Base-by-base conservation (phyloP, 257 asterid species). In the Solanum dulcamara region DNA sequence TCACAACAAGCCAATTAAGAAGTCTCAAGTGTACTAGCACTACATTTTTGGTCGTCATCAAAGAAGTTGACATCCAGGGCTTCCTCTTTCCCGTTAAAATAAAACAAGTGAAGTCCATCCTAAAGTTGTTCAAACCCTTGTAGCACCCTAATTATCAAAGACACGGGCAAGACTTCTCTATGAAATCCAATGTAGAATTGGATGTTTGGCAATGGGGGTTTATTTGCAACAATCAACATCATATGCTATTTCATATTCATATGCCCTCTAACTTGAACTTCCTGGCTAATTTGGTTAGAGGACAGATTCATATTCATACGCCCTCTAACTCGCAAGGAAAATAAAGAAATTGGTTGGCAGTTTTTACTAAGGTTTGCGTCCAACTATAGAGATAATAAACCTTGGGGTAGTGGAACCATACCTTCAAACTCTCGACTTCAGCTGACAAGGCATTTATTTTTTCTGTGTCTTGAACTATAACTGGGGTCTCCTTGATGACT, bases 401-500 rank as follows among this genome's bases (percentile, higher is more conserved):
- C 40, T 77, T 46, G 83, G 38, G 40, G 35, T 28, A 83, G 60
- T 83, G 51, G 67, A 70, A 72, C 79, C 86, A 79, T 90, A 95
- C 99, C 98, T 92, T 93, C 88, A 97, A 89, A 90, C 86, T 91
- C 84, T 93, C 97, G 35, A 97, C 89, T 87, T 97, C 97, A 48
- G 95, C 90, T 80, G 96, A 91, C 89, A 97, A 90, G 81, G 98
- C 92, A 89, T 97, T 97, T 84, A 94, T 88, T 88, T 92, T 97
- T 85, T 88, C 93, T 0, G 98, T 95, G 92, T 97, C 99, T 90
- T 92, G 94, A 89, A 97, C 94, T 87, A 95, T 59, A 85, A 97
- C 94, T 57, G 99, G 98, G 91, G 98, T 97, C 91, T 97, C 99
- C 90, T 97, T 97, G 89, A 95, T 92, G 84, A 97, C 95, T 80